Evolutionary conservation across 371 early-diverging fungal genomes (phyloP).

Genomic region (Funneliformis caledonium): DNA sequence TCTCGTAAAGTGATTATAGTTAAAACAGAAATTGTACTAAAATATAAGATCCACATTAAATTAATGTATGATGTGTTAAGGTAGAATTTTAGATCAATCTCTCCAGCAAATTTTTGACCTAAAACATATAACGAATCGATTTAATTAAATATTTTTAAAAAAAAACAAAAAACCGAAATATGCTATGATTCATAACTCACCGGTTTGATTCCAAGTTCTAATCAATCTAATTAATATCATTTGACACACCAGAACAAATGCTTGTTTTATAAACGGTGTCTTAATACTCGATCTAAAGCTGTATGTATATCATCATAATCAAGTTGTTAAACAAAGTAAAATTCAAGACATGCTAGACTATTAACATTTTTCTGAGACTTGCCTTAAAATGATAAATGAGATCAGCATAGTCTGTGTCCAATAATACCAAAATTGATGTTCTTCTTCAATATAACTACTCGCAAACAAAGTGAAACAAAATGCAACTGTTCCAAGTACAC

Average conservation of each 20-base stretch:
- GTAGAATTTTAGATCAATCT: slow-evolving; percentile 55
- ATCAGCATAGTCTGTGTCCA: slow-evolving; percentile 62
- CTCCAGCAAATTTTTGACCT: slow-evolving; percentile 59
- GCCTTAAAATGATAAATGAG: slow-evolving; percentile 55
- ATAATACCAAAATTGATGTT: slow-evolving; percentile 79
- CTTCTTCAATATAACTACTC: slow-evolving; percentile 81
- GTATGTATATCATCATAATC: background rate
- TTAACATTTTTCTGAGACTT: slow-evolving; percentile 36
- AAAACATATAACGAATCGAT: background rate
- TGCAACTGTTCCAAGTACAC: slow-evolving; percentile 42
- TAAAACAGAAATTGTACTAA: background rate
- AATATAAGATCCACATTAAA: slow-evolving; percentile 49
- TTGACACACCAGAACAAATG: slow-evolving; percentile 41
- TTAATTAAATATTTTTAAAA: background rate
- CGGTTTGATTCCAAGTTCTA: slow-evolving; percentile 55
- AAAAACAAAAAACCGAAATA: background rate
- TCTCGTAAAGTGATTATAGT: slow-evolving; percentile 4
- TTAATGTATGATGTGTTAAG: slow-evolving; percentile 48
- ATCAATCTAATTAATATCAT: slow-evolving; percentile 48
- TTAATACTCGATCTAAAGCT: background rate
- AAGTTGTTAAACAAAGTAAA: background rate
- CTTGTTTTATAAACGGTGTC: background rate
- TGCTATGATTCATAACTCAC: slow-evolving; percentile 31
- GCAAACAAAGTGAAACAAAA: slow-evolving; percentile 67
- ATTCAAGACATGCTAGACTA: background rate